Evolutionary conservation across 1,284 basidiomycete species (phyloP).

Genomic region (Cutaneotrichosporon cutaneum): DNA sequence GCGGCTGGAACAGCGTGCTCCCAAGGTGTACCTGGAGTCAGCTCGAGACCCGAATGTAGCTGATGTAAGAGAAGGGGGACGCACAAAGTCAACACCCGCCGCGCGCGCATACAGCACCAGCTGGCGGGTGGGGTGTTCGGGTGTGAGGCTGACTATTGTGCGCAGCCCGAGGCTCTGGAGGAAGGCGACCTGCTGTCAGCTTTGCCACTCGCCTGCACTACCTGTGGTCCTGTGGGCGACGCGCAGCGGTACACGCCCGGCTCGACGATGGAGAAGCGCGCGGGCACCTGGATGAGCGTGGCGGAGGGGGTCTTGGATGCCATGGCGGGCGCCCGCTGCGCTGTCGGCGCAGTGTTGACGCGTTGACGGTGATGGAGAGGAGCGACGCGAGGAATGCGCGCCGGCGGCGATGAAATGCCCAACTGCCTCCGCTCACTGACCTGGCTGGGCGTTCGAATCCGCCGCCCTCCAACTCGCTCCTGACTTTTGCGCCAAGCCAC

Average conservation of each 20-base stretch:
- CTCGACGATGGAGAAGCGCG: conserved; percentile 47
- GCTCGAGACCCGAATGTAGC: background rate
- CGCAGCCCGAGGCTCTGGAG: conserved; percentile 40
- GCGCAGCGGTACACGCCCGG: conserved; percentile 46
- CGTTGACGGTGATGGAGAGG: background rate
- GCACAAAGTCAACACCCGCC: conserved; percentile 40
- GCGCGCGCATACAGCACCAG: conserved; percentile 34
- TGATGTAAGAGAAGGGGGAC: conserved; percentile 19
- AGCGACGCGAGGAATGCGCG: background rate
- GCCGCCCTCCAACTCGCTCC: no score
- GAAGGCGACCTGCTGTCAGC: conserved; percentile 41
- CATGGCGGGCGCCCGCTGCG: conserved; percentile 12
- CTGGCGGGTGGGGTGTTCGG: conserved; percentile 47
- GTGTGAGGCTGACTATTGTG: conserved; percentile 48
- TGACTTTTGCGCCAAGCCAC: background rate
- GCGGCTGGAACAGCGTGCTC: conserved; percentile 41
- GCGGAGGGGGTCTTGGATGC: conserved; percentile 32
- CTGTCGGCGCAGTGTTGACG: background rate
- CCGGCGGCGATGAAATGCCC: background rate
- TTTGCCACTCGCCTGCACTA: conserved; percentile 10
- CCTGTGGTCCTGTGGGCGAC: conserved; percentile 45
- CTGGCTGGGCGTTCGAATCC: background rate
- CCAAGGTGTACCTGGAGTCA: conserved; percentile 45
- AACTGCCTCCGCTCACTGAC: background rate
- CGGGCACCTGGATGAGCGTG: conserved; percentile 43